Evolutionary conservation across 2,329 filamentous ascomycete genomes (phyloP), one percentile per base, ranked within the genome.

Genomic region (Cladosporium sp.): DNA sequence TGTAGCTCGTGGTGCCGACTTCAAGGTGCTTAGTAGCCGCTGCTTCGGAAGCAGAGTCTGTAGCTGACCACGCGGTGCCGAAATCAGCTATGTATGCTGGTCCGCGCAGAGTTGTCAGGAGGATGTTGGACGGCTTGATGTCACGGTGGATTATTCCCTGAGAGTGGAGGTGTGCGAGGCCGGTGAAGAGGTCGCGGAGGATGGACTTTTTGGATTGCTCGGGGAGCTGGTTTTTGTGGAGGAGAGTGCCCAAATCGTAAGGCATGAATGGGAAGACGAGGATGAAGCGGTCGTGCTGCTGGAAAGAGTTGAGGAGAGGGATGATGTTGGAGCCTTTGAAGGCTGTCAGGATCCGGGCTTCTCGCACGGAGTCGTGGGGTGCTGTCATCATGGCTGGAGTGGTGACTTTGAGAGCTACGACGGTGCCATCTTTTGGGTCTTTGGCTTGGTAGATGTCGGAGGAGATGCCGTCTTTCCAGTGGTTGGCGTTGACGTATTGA

Each of bases 1-100:
- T 88, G 79, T 99, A 99, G 58, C 91, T 87, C 0, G 93, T 94
- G 1, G 94, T 98, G 39, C 95, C 95, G 28, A 99, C 91, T 76
- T 99, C 96, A 8, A 95, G 89, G 61, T 97, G 90, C 78, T 98
- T 98, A 63, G 83, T 73, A 63, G 86, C 76, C 10, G 81, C 74
- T 1, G 87, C 82, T 75, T 99, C 95, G 16, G 86, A 84, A 3
- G 80, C 78, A 6, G 77, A 69, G 25, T 82, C 78, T 13, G 83
- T 77, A 2, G 89, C 86, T 70, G 89, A 88, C 93, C 93, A 97
- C 10, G 93, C 88, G 46, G 95, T 96, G 59, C 95, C 94, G 79
- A 99, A 98, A 77, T 99, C 95, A 39, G 92, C 88, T 2, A 99
- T 83, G 70, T 89, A 91, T 3, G 91, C 91, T 5, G 92, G 94